A percentile compares a stretch with the other conserved stretches of the same genome.
These are phyloP conservation scores for Aphanomyces invadans DNA, from an alignment of 352 stramenopile genomes.

Conservation along the genomic window DNA sequence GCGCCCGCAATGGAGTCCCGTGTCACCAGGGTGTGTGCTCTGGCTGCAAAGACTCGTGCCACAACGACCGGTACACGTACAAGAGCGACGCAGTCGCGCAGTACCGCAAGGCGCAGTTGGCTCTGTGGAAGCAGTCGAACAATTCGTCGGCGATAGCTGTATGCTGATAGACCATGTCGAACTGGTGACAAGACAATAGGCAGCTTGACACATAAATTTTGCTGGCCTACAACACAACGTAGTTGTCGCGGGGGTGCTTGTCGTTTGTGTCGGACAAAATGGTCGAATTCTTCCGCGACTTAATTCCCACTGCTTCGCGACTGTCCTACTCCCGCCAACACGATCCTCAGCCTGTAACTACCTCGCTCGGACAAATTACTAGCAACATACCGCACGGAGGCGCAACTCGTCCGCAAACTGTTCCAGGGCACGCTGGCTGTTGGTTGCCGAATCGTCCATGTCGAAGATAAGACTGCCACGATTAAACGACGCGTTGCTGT, in stretches of 20 bases:
- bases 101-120: slow-evolving; percentile 65
- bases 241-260: not conserved
- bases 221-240: slow-evolving; percentile 7
- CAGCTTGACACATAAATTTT: not conserved
- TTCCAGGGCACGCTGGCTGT: not conserved
- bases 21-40: slow-evolving; percentile 33
- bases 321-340: slow-evolving; percentile 7
- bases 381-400: not conserved
- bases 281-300: not conserved
- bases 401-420: not conserved
- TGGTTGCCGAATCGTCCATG: not conserved
- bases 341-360: too few species aligned
- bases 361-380: too few species aligned
- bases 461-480: not conserved
- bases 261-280: not conserved
- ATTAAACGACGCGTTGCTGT: not conserved
- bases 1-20: slow-evolving; percentile 28
- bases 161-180: not conserved
- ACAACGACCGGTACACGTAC: slow-evolving; percentile 72
- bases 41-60: slow-evolving; percentile 62
- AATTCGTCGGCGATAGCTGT: not conserved
- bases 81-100: slow-evolving; percentile 51
- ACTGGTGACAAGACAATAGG: not conserved
- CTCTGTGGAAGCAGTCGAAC: slow-evolving; percentile 39
- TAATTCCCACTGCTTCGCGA: not conserved